These are phyloP conservation scores for Trichoderma oligosporum DNA, from an alignment of 2,329 filamentous ascomycete genomes.

Conservation along the genomic window DNA sequence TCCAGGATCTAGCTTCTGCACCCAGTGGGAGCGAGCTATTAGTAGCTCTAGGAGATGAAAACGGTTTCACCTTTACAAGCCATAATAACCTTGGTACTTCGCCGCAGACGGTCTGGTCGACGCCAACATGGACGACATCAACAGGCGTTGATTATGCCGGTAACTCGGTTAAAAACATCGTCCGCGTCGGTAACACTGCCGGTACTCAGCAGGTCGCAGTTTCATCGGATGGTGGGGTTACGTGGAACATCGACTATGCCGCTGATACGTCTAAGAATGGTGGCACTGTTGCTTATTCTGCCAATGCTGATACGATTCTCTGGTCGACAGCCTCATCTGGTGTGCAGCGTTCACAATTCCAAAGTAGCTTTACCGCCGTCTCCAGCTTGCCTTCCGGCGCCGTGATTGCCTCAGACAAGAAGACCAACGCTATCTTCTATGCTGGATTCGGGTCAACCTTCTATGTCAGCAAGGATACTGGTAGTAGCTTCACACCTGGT, in stretches of 20 bases:
- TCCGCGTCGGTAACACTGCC: conserved; percentile 11
- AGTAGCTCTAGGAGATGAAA: neutral
- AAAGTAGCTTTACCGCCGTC: conserved; percentile 5
- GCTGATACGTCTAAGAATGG: conserved; percentile 9
- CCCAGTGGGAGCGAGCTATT: conserved; percentile 4
- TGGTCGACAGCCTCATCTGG: conserved; percentile 9
- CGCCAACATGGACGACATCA: conserved; percentile 9
- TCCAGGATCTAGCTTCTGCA: conserved; percentile 1
- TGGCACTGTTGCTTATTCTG: conserved; percentile 10
- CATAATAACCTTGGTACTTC: neutral
- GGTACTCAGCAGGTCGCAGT: conserved; percentile 10
- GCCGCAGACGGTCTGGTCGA: conserved; percentile 5
- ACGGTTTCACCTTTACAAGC: conserved; percentile 3
- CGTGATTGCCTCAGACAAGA: conserved; percentile 9
- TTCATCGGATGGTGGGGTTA: conserved; percentile 7
- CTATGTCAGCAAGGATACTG: conserved; percentile 10
- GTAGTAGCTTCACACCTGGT: neutral
- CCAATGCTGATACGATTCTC: conserved; percentile 7
- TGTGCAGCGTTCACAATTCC: conserved; percentile 7
- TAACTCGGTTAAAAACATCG: conserved; percentile 8
- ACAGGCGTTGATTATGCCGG: conserved; percentile 8
- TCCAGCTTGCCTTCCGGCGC: conserved; percentile 3
- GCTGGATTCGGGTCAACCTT: conserved; percentile 1
- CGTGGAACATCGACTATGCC: conserved; percentile 11
- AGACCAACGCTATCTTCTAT: conserved; percentile 6